Evolutionary conservation across 768 basidiomycete species (phyloP).

Genomic region (Leccinum truebloodii): DNA sequence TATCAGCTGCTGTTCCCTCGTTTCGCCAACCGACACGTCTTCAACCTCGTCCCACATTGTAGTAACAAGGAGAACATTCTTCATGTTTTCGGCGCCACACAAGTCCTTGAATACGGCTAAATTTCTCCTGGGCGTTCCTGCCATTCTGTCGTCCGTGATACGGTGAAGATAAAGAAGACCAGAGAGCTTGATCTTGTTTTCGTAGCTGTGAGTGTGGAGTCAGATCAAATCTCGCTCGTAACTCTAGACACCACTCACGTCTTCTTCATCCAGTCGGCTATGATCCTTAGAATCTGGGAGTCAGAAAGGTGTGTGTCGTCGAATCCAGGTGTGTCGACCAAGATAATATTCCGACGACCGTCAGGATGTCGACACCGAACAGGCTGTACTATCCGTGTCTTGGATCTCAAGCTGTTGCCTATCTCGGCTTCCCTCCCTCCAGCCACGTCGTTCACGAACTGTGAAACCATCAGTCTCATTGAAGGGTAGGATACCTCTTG

Average conservation of each 20-base stretch:
- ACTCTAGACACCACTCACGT: conserved; percentile 10
- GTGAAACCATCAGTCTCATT: background rate
- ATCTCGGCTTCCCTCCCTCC: background rate
- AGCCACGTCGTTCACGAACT: conserved; percentile 18
- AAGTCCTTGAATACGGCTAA: conserved; percentile 11
- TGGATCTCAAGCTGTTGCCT: conserved; percentile 5
- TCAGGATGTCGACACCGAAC: conserved; percentile 19
- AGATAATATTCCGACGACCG: conserved; percentile 12
- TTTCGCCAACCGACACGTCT: background rate
- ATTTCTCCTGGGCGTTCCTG: conserved; percentile 14
- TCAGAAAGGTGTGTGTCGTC: conserved; percentile 17
- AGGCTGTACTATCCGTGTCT: conserved; percentile 8
- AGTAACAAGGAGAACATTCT: conserved; percentile 20
- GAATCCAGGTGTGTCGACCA: conserved; percentile 23
- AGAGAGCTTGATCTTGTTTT: conserved; percentile 10
- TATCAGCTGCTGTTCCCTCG: conserved; percentile 16
- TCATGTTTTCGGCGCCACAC: conserved; percentile 12
- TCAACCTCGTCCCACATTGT: conserved; percentile 22
- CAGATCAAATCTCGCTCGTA: background rate
- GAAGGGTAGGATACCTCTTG: background rate
- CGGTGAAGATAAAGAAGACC: conserved; percentile 18
- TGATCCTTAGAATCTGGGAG: conserved; percentile 9
- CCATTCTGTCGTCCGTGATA: conserved; percentile 14
- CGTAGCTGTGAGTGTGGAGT: conserved; percentile 8
- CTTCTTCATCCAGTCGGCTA: conserved; percentile 18